Conservation (phyloP, 345 rosid species). For the Laguncularia racemosa region DNA sequence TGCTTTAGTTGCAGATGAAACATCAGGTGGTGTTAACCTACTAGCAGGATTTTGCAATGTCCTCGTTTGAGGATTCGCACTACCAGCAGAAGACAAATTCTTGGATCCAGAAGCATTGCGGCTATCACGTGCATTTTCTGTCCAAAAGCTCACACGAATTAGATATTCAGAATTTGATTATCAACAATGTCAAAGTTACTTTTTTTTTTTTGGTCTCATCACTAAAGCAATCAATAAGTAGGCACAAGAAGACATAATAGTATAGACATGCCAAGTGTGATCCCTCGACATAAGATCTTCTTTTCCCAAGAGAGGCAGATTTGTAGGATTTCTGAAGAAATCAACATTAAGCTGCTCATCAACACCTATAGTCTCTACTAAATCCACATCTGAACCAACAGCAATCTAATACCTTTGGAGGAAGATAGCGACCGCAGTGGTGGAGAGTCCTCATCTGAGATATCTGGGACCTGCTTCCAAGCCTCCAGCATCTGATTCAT, state of each 20-base stretch:
- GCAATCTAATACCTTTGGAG: conserved; percentile 43
- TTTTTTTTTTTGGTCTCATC: too few relatives aligned
- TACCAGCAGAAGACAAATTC: conserved; percentile 23
- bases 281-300: too few relatives aligned
- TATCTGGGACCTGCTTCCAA: conserved; percentile 90
- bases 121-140: conserved; percentile 62
- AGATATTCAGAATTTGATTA: background rate
- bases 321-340: background rate
- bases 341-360: background rate
- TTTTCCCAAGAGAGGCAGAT: too few relatives aligned
- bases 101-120: conserved; percentile 31
- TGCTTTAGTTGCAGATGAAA: conserved; percentile 36
- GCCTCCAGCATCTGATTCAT: conserved; percentile 85
- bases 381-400: too few relatives aligned
- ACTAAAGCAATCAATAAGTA: too few relatives aligned
- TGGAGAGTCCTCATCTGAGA: conserved; percentile 67
- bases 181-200: background rate
- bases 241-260: too few relatives aligned
- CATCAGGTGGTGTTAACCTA: conserved; percentile 41
- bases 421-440: conserved; percentile 55
- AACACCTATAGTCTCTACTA: too few relatives aligned
- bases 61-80: conserved; percentile 18
- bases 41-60: conserved; percentile 26
- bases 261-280: too few relatives aligned
- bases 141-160: background rate